These are phyloP conservation scores for Colletotrichum incanum DNA, from an alignment of 2,329 filamentous ascomycete species.

Conservation along the genomic window DNA sequence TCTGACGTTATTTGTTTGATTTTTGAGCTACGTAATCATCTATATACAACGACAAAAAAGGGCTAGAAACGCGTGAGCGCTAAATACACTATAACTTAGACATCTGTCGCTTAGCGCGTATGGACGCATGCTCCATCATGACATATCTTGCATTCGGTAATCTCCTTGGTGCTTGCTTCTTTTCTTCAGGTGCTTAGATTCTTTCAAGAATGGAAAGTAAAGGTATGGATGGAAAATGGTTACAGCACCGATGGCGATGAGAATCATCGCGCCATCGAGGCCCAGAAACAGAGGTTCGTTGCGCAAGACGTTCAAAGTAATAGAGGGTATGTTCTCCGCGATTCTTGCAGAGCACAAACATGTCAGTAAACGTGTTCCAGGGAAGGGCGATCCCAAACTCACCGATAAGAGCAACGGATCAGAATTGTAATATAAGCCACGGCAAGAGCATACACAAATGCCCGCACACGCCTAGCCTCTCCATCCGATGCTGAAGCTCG, in stretches of 20 bases:
- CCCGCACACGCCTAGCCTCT: background rate
- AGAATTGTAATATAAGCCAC: constrained; percentile 38
- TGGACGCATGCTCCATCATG: background rate
- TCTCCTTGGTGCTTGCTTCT: background rate
- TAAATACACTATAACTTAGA: no score
- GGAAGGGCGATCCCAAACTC: background rate
- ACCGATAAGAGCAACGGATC: constrained; percentile 43
- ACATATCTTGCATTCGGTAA: background rate
- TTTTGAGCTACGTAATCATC: no score
- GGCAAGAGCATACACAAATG: constrained; percentile 28
- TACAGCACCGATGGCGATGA: constrained; percentile 26
- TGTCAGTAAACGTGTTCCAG: background rate
- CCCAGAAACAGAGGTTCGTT: constrained; percentile 43
- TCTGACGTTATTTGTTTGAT: no score
- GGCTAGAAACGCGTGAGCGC: no score
- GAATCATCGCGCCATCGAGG: constrained; percentile 43
- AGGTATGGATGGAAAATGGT: constrained; percentile 38
- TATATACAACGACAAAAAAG: no score
- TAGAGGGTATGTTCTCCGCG: background rate
- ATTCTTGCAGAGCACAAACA: background rate
- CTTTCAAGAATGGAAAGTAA: constrained; percentile 39
- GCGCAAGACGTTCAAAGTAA: constrained; percentile 41
- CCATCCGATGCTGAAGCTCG: background rate
- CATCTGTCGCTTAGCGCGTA: no score
- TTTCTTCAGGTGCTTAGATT: background rate